Conservation (phyloP, 352 stramenopile genomes). For the Thalassiosira pacifica region DNA sequence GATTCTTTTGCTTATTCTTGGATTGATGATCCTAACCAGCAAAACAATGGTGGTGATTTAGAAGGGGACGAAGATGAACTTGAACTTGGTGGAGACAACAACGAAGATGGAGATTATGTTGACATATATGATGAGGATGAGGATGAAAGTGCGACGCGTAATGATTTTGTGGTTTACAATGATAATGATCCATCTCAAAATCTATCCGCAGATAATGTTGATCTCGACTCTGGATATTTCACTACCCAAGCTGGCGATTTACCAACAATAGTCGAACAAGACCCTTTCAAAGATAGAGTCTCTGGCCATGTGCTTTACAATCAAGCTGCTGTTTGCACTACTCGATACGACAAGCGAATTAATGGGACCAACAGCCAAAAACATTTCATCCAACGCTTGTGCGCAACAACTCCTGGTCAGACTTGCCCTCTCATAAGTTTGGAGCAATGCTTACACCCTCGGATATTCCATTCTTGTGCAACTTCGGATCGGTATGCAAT, state of each 20-base stretch:
- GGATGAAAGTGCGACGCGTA: neutral
- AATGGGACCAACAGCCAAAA: constrained; percentile 1
- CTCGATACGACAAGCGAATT: neutral
- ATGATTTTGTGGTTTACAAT: neutral
- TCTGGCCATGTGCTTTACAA: constrained; percentile 21
- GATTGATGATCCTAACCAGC: neutral
- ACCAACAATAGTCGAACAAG: constrained; percentile 12
- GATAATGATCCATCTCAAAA: constrained; percentile 10
- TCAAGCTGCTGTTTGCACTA: neutral
- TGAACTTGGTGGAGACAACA: neutral
- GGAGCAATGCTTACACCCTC: neutral
- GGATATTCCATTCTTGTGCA: constrained; percentile 19
- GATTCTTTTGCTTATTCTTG: too few relatives aligned
- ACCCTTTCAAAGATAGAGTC: neutral
- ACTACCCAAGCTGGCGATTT: constrained; percentile 27
- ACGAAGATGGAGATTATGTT: neutral
- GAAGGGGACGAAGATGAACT: constrained; percentile 1
- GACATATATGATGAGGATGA: constrained; percentile 6
- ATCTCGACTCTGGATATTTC: constrained; percentile 3
- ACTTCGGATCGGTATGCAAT: constrained; percentile 5
- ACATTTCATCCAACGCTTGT: constrained; percentile 22
- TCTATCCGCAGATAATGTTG: constrained; percentile 1
- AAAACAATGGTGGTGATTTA: neutral
- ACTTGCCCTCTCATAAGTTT: constrained; percentile 1
- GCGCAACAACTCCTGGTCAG: neutral